These are phyloP conservation scores for Lactifluus subvellereus DNA, from an alignment of 768 basidiomycete species.

Conservation along the genomic window DNA sequence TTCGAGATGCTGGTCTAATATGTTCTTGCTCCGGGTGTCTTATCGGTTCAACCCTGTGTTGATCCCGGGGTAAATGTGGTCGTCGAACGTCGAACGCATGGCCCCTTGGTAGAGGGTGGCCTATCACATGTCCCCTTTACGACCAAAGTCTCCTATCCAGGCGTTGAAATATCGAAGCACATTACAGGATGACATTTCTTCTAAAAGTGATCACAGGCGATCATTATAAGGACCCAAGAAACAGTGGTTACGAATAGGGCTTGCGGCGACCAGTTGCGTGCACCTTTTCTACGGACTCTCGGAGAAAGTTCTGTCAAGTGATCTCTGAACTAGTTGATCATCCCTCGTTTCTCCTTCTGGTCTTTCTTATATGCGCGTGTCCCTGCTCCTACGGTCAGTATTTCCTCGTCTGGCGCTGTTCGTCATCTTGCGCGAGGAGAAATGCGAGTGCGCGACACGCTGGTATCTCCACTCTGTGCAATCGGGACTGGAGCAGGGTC, in stretches of 20 bases:
- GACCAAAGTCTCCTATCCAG: not conserved
- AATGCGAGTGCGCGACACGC: not conserved
- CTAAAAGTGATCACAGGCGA: too few relatives aligned
- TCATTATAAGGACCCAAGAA: too few relatives aligned
- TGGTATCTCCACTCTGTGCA: not conserved
- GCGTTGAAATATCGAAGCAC: too few relatives aligned
- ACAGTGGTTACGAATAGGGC: not conserved
- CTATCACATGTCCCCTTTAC: not conserved
- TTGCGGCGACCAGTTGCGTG: not conserved
- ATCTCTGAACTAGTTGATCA: too few relatives aligned
- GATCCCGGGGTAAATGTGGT: not conserved
- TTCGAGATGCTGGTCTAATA: not conserved
- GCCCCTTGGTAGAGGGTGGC: not conserved
- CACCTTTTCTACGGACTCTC: not conserved
- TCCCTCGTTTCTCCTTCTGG: too few relatives aligned
- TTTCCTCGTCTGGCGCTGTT: not conserved
- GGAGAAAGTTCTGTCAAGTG: too few relatives aligned
- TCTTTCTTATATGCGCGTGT: too few relatives aligned
- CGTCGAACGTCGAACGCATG: not conserved
- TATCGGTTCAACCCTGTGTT: not conserved
- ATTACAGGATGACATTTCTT: not conserved
- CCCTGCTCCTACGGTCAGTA: too few relatives aligned
- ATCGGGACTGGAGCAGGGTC: not conserved
- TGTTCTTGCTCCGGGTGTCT: not conserved
- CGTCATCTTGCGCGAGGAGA: too few relatives aligned